Conservation (phyloP, 2,329 filamentous ascomycete species). For the Sphaerulina musiva region DNA sequence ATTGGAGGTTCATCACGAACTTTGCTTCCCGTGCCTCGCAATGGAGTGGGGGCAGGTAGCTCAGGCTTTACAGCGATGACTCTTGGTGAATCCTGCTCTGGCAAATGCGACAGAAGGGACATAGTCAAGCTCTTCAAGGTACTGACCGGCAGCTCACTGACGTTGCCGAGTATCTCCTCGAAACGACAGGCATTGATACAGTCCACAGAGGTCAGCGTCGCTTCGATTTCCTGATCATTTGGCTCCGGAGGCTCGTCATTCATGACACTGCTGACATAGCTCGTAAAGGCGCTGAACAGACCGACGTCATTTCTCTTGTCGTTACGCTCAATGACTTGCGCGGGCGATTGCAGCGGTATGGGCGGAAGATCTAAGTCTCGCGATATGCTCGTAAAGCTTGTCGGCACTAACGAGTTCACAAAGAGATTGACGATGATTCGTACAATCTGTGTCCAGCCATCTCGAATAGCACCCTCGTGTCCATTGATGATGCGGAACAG, state of each 20-base stretch:
- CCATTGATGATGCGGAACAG: slow-evolving; percentile 85
- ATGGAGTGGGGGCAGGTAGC: slow-evolving; percentile 55
- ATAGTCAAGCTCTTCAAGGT: slow-evolving; percentile 59
- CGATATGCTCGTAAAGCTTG: slow-evolving; percentile 63
- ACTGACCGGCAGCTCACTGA: slow-evolving; percentile 60
- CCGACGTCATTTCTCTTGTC: slow-evolving; percentile 71
- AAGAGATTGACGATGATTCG: slow-evolving; percentile 94
- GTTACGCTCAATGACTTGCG: slow-evolving; percentile 85
- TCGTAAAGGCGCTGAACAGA: slow-evolving; percentile 88
- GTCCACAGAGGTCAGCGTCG: slow-evolving; percentile 87
- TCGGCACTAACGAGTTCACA: slow-evolving; percentile 83
- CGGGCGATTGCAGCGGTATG: slow-evolving; percentile 85
- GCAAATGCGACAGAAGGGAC: slow-evolving; percentile 73
- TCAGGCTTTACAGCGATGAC: slow-evolving; percentile 92
- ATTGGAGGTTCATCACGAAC: slow-evolving; percentile 49
- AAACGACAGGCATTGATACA: slow-evolving; percentile 88
- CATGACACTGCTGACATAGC: slow-evolving; percentile 97
- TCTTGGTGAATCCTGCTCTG: slow-evolving; percentile 66
- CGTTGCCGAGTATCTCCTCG: slow-evolving; percentile 72
- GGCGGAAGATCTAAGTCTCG: slow-evolving; percentile 64
- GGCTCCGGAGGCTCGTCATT: slow-evolving; percentile 96
- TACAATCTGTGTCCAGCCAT: slow-evolving; percentile 78
- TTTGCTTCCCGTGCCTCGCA: slow-evolving; percentile 55
- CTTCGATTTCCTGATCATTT: slow-evolving; percentile 93
- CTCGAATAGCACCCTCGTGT: slow-evolving; percentile 68